A percentile compares a stretch with the other conserved stretches of the same genome.
Evolutionary conservation across 2,329 filamentous ascomycete genomes (phyloP).

Genomic region (Botryotinia calthae): DNA sequence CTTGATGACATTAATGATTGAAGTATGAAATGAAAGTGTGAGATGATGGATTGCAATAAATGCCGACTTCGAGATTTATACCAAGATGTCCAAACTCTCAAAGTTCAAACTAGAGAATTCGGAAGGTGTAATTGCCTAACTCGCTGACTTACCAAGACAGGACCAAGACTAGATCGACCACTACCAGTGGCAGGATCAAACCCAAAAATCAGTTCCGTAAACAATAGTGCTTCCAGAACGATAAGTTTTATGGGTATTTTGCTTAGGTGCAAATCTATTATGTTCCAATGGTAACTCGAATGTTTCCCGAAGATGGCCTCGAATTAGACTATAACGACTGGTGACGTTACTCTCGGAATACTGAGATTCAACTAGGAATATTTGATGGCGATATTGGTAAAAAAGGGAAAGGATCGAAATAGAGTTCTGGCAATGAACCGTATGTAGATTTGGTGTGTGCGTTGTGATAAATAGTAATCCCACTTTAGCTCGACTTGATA

Average conservation of each 20-base stretch:
- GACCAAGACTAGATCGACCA: not conserved
- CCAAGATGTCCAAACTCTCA: not conserved
- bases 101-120: not conserved
- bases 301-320: not conserved
- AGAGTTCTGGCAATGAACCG: not conserved
- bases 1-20: not conserved
- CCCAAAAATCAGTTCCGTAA: not conserved
- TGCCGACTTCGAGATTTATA: not conserved
- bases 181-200: not conserved
- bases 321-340: not conserved
- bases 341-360: not conserved
- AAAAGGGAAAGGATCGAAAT: conserved; percentile 5
- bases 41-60: not conserved
- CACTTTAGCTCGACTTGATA: not conserved
- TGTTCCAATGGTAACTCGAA: not conserved
- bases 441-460: not conserved
- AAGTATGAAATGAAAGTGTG: not conserved
- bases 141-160: conserved; percentile 2
- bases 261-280: not conserved
- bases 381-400: not conserved
- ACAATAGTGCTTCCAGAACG: not conserved
- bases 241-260: not conserved
- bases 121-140: not conserved
- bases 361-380: not conserved
- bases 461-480: not conserved